Base-by-base conservation (phyloP, 2,329 filamentous ascomycete genomes). In the Incumbomyces lentus region DNA sequence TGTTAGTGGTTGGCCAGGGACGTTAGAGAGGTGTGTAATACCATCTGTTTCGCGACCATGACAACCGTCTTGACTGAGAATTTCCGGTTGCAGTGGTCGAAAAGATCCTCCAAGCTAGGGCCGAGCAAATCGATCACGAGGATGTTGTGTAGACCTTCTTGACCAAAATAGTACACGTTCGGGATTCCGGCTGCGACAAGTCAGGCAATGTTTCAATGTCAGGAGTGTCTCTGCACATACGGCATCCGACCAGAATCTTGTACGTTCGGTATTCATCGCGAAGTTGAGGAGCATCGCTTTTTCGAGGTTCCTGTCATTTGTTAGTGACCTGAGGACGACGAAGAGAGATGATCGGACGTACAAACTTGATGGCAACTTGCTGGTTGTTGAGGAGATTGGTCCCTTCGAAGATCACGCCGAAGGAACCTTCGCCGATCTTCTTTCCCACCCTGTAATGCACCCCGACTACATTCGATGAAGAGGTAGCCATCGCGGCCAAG, bases 11-110 rank as follows among this genome's bases (percentile, higher is more conserved):
- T 68, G 65, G 10, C 51, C 50, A 48, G 11, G 8, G 29, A 38
- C 33, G 10, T 39, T 16, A 14, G 8, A 19, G 3, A 36, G 33
- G n/a, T 13, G 16, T 19, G 6, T 32, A 42, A 31, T 66, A 88
- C 84, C 92, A 96, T 96, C 67, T 98, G 90, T 72, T 96, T 96
- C 37, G 92, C 90, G 48, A 96, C 89, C 92, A 96, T 95, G 52
- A 96, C 89, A 11, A 95, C 90, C 0, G 92, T 98, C 78, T 98
- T 96, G 66, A 90, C 89, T 6, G 85, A 82, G 70, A 98, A 98
- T 58, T 89, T 82, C 59, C 90, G 79, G 62, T 92, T 92, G 72
- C 90, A 98, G 68, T 94, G 88, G 64, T 98, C 90, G 64, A 98
- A 98, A 16, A 98, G 78, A 63, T 98, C 90, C 65, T 98, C 90